Evolutionary conservation across 148 eudicot genomes (phyloP).

Genomic region (Salicornia ramosissima): DNA sequence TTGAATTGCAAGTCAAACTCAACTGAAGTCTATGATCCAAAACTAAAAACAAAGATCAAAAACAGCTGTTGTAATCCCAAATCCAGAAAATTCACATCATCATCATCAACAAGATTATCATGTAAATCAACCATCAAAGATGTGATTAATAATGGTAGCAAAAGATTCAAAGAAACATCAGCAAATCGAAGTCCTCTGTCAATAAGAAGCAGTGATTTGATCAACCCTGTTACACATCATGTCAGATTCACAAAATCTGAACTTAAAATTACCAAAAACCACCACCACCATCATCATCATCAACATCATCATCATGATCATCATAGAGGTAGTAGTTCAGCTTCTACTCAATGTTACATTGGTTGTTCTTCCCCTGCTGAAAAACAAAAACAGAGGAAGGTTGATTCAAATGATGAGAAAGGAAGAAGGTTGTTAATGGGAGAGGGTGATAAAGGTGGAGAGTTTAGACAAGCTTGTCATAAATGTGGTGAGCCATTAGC

Average conservation of each 20-base stretch:
- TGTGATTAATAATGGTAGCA: conserved; percentile 46
- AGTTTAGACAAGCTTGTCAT: conserved; percentile 24
- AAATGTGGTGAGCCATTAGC: conserved; percentile 59
- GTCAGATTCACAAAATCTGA: conserved; percentile 41
- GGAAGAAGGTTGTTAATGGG: conserved; percentile 15
- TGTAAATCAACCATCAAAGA: conserved; percentile 32
- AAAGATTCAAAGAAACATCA: conserved; percentile 33
- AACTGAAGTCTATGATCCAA: conserved; percentile 33
- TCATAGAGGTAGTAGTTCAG: conserved; percentile 27
- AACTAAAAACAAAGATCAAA: conserved; percentile 13
- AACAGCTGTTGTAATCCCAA: conserved; percentile 29
- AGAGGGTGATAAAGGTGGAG: conserved; percentile 24
- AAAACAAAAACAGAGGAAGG: not conserved
- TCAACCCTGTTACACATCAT: conserved; percentile 54
- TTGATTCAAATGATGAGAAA: conserved; percentile 17
- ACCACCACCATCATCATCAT: conserved; percentile 2
- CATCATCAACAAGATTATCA: not conserved
- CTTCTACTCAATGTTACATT: conserved; percentile 21
- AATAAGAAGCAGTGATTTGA: conserved; percentile 51
- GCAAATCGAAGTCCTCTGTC: conserved; percentile 45
- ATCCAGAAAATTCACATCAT: conserved; percentile 25
- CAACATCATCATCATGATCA: conserved; percentile 4
- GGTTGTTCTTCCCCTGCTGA: conserved; percentile 28
- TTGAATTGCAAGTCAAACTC: conserved; percentile 29
- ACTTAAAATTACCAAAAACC: conserved; percentile 30